A percentile compares a stretch with the other conserved stretches of the same genome.
These are phyloP conservation scores for Lasiodiplodia gonubiensis DNA, from an alignment of 2,329 filamentous ascomycete species.

Conservation along the genomic window DNA sequence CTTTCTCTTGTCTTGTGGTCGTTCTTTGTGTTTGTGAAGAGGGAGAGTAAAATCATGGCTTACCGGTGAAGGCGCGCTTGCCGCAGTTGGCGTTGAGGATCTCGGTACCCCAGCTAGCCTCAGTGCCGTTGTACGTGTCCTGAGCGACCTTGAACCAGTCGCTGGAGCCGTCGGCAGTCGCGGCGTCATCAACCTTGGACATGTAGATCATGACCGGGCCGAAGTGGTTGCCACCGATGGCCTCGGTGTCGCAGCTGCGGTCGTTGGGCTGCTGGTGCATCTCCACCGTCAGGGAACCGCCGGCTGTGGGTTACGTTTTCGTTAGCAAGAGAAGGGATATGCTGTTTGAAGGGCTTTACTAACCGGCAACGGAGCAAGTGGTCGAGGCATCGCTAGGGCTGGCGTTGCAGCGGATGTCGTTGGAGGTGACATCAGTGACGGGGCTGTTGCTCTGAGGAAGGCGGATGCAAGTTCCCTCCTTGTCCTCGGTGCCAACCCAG, in stretches of 20 bases:
- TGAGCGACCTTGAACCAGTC: constrained; percentile 59
- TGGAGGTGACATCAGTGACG: constrained; percentile 43
- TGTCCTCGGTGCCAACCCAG: constrained; percentile 45
- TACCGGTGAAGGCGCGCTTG: constrained; percentile 47
- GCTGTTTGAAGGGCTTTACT: background rate
- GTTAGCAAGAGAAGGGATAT: constrained; percentile 30
- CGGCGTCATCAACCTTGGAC: constrained; percentile 46
- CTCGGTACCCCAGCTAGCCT: constrained; percentile 48
- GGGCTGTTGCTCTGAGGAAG: constrained; percentile 50
- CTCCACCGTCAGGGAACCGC: constrained; percentile 43
- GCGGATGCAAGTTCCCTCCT: constrained; percentile 52
- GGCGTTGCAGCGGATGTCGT: constrained; percentile 45
- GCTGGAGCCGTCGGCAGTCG: constrained; percentile 63
- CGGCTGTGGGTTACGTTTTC: constrained; percentile 35
- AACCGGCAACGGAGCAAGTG: constrained; percentile 33
- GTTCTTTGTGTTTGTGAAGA: background rate
- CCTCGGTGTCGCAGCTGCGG: constrained; percentile 40
- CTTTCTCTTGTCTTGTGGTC: constrained; percentile 24
- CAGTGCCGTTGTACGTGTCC: constrained; percentile 44
- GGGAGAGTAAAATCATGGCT: background rate
- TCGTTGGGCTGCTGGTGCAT: constrained; percentile 45
- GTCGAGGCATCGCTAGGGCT: constrained; percentile 36
- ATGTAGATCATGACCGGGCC: constrained; percentile 54
- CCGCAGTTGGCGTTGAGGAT: constrained; percentile 51
- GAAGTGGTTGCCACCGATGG: constrained; percentile 47